Evolutionary conservation across 169 alveolate genomes (phyloP), one percentile per base, ranked within the genome.

Genomic region (Toxoplasma gondii): DNA sequence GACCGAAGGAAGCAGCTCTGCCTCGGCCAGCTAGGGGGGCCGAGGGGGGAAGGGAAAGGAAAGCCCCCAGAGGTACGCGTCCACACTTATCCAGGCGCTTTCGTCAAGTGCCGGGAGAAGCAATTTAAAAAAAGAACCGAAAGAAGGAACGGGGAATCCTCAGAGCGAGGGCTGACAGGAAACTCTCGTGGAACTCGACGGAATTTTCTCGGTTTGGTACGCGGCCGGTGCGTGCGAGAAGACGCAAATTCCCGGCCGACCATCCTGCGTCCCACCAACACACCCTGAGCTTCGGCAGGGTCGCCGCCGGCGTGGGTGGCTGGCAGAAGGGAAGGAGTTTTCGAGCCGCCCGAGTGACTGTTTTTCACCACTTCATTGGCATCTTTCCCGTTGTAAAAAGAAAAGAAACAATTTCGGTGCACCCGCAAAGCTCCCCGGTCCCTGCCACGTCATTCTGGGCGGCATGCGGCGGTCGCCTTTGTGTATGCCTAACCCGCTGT

Each of bases 21-120:
- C n/a, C 74, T 64, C 1, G 74, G 74, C 29, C 74, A 64, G 74
- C 74, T 64, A 64, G 74, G 74, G 74, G 74, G 74, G 74, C 74
- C 24, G n/a, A 64, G 74, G 74, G 74, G 74, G 74, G 74, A 64
- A 64, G 34, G 74, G 74, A 64, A 64, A 4, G 74, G n/a, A 31
- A 64, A 64, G 67, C 24, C 74, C 74, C 24, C 22, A 31, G 74
- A 64, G 74, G 74, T 27, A 64, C 29, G 24, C 74, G n/a, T 1
- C 74, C 7, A 31, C n/a, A 64, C 29, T 1, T 16, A 16, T 4
- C n/a, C 74, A n/a, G n/a, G n/a, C n/a, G n/a, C n/a, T n/a, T n/a
- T n/a, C n/a, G n/a, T n/a, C n/a, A n/a, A n/a, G n/a, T n/a, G n/a
- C 22, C 74, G 29, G 12, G 58, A 64, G 22, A 64, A 64, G 24